phyloP scores from a whole-genome alignment of 306 rosid genomes.

The Datisca glomerata region DNA sequence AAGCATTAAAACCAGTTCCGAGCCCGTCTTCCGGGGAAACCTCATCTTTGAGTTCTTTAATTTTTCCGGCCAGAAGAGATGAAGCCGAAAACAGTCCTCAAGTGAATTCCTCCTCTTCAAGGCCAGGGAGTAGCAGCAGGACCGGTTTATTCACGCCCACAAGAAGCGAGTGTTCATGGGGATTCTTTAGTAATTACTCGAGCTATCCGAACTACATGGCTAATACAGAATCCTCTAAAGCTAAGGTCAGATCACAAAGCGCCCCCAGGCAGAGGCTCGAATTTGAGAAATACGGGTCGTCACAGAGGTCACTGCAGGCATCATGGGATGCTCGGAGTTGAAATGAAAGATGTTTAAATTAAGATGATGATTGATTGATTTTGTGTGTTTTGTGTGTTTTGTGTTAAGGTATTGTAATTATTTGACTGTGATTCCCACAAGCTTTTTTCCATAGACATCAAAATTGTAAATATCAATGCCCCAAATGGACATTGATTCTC shows the following conservation, averaged over 20 bases:
- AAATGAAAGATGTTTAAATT: too few species aligned
- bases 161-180: conserved; percentile 70
- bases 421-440: too few species aligned
- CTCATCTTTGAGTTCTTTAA: conserved; percentile 21
- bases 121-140: conserved; percentile 44
- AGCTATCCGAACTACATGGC: conserved; percentile 88
- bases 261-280: conserved; percentile 79
- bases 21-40: conserved; percentile 29
- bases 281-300: not conserved
- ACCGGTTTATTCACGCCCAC: conserved; percentile 58
- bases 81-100: conserved; percentile 61
- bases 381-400: too few species aligned
- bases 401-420: too few species aligned
- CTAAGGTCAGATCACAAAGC: conserved; percentile 75
- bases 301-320: not conserved
- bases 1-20: conserved; percentile 21
- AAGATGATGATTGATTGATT: too few species aligned
- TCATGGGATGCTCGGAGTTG: not conserved
- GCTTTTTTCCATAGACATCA: too few species aligned
- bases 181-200: conserved; percentile 37
- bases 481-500: too few species aligned
- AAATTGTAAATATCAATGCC: too few species aligned
- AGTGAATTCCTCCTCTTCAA: conserved; percentile 43
- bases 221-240: conserved; percentile 78
- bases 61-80: conserved; percentile 33